Evolutionary conservation across 1,284 basidiomycete genomes (phyloP).

Genomic region (Taiwanofungus camphoratus): DNA sequence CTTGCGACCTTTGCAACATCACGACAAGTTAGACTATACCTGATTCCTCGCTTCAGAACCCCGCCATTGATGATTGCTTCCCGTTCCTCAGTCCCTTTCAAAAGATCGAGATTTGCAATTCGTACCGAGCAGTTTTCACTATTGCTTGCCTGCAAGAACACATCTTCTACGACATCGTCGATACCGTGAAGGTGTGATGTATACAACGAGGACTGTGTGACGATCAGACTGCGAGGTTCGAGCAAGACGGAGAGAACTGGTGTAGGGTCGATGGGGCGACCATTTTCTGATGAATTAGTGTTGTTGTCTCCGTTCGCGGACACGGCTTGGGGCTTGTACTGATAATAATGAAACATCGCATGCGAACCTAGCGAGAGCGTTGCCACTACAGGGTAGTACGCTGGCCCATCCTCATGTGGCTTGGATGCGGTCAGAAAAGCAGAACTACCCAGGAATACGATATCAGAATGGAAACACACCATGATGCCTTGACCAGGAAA

Average conservation of each 20-base stretch:
- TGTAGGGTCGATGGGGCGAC: slow-evolving; percentile 51
- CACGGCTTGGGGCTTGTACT: slow-evolving; percentile 39
- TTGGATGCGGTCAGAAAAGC: slow-evolving; percentile 27
- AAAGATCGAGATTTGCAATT: slow-evolving; percentile 53
- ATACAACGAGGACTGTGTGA: slow-evolving; percentile 71
- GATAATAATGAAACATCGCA: slow-evolving; percentile 81
- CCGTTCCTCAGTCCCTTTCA: slow-evolving; percentile 36
- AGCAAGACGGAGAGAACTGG: slow-evolving; percentile 74
- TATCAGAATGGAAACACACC: slow-evolving; percentile 37
- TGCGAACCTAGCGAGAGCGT: slow-evolving; percentile 87
- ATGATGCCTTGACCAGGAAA: slow-evolving; percentile 88
- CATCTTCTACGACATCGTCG: slow-evolving; percentile 46
- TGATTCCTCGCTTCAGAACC: slow-evolving; percentile 47
- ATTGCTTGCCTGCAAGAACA: slow-evolving; percentile 27
- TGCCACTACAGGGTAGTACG: slow-evolving; percentile 84
- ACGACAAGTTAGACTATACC: slow-evolving; percentile 86
- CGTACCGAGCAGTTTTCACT: slow-evolving; percentile 14
- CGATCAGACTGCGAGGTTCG: slow-evolving; percentile 76
- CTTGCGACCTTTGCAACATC: slow-evolving; percentile 63
- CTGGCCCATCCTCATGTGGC: slow-evolving; percentile 92
- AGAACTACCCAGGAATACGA: slow-evolving; percentile 1
- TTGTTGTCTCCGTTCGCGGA: neutral
- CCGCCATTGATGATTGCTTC: slow-evolving; percentile 40
- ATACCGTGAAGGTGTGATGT: slow-evolving; percentile 73
- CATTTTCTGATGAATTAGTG: slow-evolving; percentile 22